A percentile compares a stretch with the other conserved stretches of the same genome.
Evolutionary conservation across 257 asterid genomes (phyloP).

Genomic region (Linaria vulgaris): DNA sequence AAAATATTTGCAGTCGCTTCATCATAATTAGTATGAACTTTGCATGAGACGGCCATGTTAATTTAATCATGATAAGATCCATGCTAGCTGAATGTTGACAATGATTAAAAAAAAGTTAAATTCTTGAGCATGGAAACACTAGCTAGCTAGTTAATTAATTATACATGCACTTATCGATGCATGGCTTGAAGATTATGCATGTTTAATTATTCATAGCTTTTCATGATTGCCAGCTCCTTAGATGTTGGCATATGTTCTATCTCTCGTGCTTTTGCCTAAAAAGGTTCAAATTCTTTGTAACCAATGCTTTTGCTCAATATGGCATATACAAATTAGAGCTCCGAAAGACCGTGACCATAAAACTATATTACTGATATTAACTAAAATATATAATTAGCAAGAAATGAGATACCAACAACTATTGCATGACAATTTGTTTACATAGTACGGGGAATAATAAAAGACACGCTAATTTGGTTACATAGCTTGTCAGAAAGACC

Average conservation of each 20-base stretch:
- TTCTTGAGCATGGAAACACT: not conserved
- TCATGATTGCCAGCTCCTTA: constrained; percentile 39
- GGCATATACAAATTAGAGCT: not conserved
- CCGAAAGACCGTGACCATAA: no score
- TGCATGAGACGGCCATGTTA: constrained; percentile 4
- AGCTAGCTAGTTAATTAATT: constrained; percentile 1
- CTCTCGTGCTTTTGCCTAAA: constrained; percentile 9
- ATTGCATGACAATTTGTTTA: no score
- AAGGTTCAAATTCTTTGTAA: constrained; percentile 13
- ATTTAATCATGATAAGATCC: not conserved
- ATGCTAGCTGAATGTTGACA: constrained; percentile 15
- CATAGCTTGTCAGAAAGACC: no score
- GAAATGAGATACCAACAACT: no score
- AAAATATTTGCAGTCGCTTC: no score
- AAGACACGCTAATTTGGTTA: no score
- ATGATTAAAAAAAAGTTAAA: constrained; percentile 4
- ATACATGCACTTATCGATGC: constrained; percentile 25
- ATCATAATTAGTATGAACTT: not conserved
- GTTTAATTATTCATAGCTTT: constrained; percentile 17
- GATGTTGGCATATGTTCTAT: constrained; percentile 15
- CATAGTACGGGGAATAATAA: no score
- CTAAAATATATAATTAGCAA: no score
- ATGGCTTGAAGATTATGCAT: constrained; percentile 19
- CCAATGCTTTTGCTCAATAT: constrained; percentile 27
- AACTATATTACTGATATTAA: no score